Evolutionary conservation across 1,284 basidiomycete species (phyloP).

Genomic region (Porogramme epimiltina): DNA sequence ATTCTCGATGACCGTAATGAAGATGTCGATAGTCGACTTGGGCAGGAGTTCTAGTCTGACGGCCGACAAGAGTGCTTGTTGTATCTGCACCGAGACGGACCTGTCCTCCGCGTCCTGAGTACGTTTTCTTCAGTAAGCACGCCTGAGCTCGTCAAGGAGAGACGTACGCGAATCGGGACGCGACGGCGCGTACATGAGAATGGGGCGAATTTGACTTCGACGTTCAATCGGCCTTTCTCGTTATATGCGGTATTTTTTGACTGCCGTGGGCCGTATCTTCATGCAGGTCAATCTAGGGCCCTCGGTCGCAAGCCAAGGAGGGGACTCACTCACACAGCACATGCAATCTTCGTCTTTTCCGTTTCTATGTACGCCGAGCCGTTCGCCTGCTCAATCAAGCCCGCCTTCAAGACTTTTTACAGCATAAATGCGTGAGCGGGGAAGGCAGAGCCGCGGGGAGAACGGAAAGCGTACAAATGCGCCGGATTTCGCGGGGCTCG

Average conservation of each 20-base stretch:
- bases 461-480: conserved; percentile 67
- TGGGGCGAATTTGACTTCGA: conserved; percentile 96
- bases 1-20: conserved; percentile 88
- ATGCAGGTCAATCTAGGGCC: neutral
- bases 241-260: conserved; percentile 79
- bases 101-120: conserved; percentile 91
- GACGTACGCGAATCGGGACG: conserved; percentile 83
- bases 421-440: neutral
- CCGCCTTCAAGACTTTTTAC: conserved; percentile 79
- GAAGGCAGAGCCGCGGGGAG: conserved; percentile 14
- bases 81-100: conserved; percentile 79
- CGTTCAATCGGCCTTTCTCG: conserved; percentile 87
- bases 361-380: conserved; percentile 96
- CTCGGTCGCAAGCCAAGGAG: too few relatives aligned
- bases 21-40: conserved; percentile 93
- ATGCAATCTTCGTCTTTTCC: conserved; percentile 88
- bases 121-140: conserved; percentile 6
- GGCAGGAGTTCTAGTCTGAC: conserved; percentile 89
- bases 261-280: conserved; percentile 92
- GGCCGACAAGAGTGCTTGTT: conserved; percentile 86
- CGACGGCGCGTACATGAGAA: conserved; percentile 81
- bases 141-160: neutral
- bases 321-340: conserved; percentile 75
- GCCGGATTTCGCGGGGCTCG: conserved; percentile 66
- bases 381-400: conserved; percentile 89